A percentile compares a stretch with the other conserved stretches of the same genome.
phyloP scores from a whole-genome alignment of 2,329 filamentous ascomycete genomes.

The Pezicula neosporulosa region DNA sequence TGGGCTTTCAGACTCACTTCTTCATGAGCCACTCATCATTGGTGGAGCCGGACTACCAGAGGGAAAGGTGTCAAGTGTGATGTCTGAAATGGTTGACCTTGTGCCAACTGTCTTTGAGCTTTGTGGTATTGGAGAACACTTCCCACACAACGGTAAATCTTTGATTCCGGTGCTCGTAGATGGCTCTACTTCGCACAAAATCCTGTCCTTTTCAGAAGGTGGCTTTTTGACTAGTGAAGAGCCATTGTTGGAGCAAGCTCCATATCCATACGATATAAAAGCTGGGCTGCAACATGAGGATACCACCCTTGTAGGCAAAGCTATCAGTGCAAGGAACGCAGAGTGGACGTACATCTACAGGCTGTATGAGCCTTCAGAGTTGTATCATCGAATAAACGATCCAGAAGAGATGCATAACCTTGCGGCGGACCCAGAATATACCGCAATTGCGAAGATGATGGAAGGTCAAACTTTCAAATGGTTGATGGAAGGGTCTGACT shows the following conservation, averaged over 20 bases:
- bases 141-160: conserved; percentile 37
- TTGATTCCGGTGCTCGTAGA: conserved; percentile 28
- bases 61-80: conserved; percentile 29
- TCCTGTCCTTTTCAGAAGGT: conserved; percentile 41
- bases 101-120: conserved; percentile 40
- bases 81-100: conserved; percentile 43
- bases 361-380: conserved; percentile 40
- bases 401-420: conserved; percentile 36
- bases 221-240: conserved; percentile 42
- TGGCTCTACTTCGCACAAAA: conserved; percentile 27
- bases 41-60: conserved; percentile 36
- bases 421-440: conserved; percentile 25
- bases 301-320: conserved; percentile 38
- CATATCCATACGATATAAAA: conserved; percentile 44
- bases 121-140: conserved; percentile 33
- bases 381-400: conserved; percentile 37
- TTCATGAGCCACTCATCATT: conserved; percentile 41
- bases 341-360: conserved; percentile 41
- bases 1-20: conserved; percentile 37
- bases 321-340: conserved; percentile 32
- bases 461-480: conserved; percentile 34
- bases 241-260: conserved; percentile 39
- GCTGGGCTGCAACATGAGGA: conserved; percentile 41
- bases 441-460: conserved; percentile 18
- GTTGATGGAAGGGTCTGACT: conserved; percentile 32